These are phyloP conservation scores for Pyrenula aspistea DNA, from an alignment of 495 filamentous ascomycete species.

Conservation along the genomic window DNA sequence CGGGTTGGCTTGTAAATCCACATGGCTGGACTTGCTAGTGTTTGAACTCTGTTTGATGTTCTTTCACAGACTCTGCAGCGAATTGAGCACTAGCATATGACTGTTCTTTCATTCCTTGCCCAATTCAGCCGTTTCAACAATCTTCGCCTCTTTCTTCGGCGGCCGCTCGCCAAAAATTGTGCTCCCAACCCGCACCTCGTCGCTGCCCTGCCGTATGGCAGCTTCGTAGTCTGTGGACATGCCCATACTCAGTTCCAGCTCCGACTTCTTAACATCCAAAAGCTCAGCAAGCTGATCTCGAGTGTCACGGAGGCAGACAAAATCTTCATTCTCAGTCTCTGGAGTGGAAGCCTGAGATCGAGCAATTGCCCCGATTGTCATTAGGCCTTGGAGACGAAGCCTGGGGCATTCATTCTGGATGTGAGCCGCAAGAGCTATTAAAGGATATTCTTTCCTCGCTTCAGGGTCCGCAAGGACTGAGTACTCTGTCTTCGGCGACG, in stretches of 20 bases:
- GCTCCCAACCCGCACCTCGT: constrained; percentile 90
- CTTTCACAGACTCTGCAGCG: too few relatives aligned
- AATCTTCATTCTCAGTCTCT: constrained; percentile 87
- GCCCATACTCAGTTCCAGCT: constrained; percentile 58
- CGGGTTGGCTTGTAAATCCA: too few relatives aligned
- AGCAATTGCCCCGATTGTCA: constrained; percentile 96
- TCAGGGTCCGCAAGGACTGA: constrained; percentile 6
- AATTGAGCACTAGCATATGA: too few relatives aligned
- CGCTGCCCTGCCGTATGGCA: constrained; percentile 71
- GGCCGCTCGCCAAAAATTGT: constrained; percentile 83
- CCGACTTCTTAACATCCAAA: constrained; percentile 24
- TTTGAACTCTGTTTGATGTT: too few relatives aligned
- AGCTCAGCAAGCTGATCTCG: constrained; percentile 52
- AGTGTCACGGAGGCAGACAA: constrained; percentile 52
- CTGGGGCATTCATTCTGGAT: constrained; percentile 58
- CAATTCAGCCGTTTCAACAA: too few relatives aligned
- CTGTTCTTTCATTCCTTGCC: too few relatives aligned
- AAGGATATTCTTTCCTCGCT: constrained; percentile 13
- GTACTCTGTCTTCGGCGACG: background rate
- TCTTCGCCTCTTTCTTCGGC: constrained; percentile 55
- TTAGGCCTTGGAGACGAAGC: constrained; percentile 67
- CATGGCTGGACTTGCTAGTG: too few relatives aligned
- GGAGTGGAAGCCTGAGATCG: constrained; percentile 54
- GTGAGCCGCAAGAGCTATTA: constrained; percentile 43
- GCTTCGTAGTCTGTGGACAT: constrained; percentile 96